These are phyloP conservation scores for Climacium dendroides DNA, from an alignment of 225 moss, liverwort and hornwort genomes.

Conservation along the genomic window DNA sequence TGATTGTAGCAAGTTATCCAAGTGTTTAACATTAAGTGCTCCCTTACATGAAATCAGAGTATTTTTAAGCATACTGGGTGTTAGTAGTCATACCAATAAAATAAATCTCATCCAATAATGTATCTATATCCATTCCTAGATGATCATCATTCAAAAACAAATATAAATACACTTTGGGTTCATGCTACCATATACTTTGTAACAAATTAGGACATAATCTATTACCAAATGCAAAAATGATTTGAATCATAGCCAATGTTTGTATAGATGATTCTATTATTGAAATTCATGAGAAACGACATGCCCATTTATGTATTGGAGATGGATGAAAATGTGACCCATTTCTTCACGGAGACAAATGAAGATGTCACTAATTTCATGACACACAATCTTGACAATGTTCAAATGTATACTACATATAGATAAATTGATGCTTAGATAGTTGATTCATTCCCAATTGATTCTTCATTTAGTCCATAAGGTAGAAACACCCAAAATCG, in stretches of 20 bases:
- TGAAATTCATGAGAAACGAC: background rate
- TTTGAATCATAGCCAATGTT: background rate
- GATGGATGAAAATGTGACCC: background rate
- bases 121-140: too few relatives aligned
- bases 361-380: background rate
- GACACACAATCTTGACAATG: background rate
- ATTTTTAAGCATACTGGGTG: too few relatives aligned
- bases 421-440: background rate
- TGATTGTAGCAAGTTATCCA: too few relatives aligned
- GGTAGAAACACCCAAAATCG: too few relatives aligned
- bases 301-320: background rate
- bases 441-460: background rate
- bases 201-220: background rate
- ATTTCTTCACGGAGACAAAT: background rate
- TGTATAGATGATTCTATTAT: background rate
- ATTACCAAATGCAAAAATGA: background rate
- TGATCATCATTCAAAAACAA: background rate
- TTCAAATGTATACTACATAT: background rate
- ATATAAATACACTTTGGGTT: background rate
- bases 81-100: too few relatives aligned
- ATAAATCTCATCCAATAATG: too few relatives aligned
- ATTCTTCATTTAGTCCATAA: background rate
- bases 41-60: too few relatives aligned
- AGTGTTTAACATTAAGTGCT: too few relatives aligned
- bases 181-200: rapidly evolving